phyloP scores from a whole-genome alignment of 495 filamentous ascomycete species.

The Penicillium longicatenatum region DNA sequence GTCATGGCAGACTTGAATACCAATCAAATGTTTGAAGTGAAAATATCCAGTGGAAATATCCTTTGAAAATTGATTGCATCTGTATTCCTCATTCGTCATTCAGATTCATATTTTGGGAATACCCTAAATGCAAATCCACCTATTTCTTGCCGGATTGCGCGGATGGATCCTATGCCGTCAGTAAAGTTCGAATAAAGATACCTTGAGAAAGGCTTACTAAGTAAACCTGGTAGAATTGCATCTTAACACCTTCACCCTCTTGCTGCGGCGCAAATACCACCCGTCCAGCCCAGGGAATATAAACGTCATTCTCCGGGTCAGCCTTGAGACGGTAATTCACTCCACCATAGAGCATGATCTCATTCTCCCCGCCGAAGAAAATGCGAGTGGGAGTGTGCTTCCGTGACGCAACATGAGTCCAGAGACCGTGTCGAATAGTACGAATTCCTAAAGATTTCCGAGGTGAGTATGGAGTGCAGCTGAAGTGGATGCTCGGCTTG shows the following conservation, averaged over 20 bases:
- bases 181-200: conserved; percentile 21
- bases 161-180: conserved; percentile 35
- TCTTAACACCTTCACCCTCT: conserved; percentile 49
- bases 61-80: neutral
- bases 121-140: neutral
- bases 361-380: conserved; percentile 52
- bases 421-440: conserved; percentile 54
- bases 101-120: neutral
- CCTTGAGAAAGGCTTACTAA: conserved; percentile 44
- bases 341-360: conserved; percentile 65
- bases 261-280: conserved; percentile 48
- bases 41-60: neutral
- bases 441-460: conserved; percentile 50
- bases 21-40: no score
- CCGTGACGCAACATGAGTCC: conserved; percentile 56
- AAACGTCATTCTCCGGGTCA: conserved; percentile 43
- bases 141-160: conserved; percentile 45
- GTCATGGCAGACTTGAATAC: no score
- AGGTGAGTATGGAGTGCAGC: neutral
- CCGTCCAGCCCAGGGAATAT: conserved; percentile 56
- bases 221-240: conserved; percentile 69
- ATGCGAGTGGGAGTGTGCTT: conserved; percentile 52
- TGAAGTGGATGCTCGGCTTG: neutral
- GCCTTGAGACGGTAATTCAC: conserved; percentile 58
- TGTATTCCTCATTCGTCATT: neutral